These are phyloP conservation scores for Neohortaea acidophila DNA, from an alignment of 495 filamentous ascomycete genomes.

Conservation along the genomic window DNA sequence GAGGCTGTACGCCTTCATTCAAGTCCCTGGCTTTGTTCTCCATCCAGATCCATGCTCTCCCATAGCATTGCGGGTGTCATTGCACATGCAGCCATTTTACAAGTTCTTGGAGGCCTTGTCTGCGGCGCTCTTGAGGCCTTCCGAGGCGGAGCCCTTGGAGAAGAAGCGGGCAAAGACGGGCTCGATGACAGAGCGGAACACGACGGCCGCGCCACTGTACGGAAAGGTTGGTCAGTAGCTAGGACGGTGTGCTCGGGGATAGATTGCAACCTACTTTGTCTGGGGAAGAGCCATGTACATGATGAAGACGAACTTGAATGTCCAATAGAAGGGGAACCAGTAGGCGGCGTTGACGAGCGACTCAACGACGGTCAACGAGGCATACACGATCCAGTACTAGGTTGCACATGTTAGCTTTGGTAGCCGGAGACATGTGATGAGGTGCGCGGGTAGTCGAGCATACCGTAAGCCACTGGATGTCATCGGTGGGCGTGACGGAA, in stretches of 20 bases:
- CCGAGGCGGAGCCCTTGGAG: conserved; percentile 57
- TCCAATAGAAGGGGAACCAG: conserved; percentile 99
- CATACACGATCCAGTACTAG: conserved; percentile 98
- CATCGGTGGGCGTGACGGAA: conserved; percentile 62
- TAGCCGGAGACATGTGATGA: neutral
- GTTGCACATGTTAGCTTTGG: conserved; percentile 23
- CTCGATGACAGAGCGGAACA: conserved; percentile 92
- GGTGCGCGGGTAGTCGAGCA: conserved; percentile 19
- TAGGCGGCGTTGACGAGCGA: conserved; percentile 86
- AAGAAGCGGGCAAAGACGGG: conserved; percentile 88
- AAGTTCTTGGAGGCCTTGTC: conserved; percentile 37
- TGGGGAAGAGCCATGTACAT: conserved; percentile 95
- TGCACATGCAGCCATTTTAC: too few species aligned
- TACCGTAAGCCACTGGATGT: conserved; percentile 78
- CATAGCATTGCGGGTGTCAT: too few species aligned
- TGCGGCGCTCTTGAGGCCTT: conserved; percentile 80
- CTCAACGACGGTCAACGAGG: conserved; percentile 86
- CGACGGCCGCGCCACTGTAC: conserved; percentile 77
- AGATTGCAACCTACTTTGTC: conserved; percentile 52
- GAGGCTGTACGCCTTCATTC: too few species aligned
- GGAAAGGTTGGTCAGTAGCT: neutral
- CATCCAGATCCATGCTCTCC: too few species aligned
- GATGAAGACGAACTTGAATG: conserved; percentile 94
- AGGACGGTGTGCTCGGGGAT: neutral
- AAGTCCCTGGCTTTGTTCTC: neutral